Conservation (phyloP, 805 yeast genomes). For the Candida suzukii region DNA sequence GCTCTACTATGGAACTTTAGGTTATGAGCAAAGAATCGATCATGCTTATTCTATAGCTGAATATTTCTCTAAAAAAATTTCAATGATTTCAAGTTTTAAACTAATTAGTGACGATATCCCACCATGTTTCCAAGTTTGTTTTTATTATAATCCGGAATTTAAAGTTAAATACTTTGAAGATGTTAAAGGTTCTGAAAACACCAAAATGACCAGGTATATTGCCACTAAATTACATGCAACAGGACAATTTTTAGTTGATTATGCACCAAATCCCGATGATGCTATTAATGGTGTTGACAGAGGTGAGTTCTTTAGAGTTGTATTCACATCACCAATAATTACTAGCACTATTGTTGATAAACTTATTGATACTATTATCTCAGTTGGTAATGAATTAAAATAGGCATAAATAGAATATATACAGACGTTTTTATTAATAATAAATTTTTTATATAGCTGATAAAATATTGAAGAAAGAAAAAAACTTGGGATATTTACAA, state of each 20-base stretch:
- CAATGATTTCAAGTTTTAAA: conserved; percentile 35
- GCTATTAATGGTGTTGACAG: conserved; percentile 30
- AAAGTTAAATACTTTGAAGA: conserved; percentile 11
- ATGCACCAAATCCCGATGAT: conserved; percentile 58
- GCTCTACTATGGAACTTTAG: conserved; percentile 69
- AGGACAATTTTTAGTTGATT: conserved; percentile 72
- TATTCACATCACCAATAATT: conserved; percentile 65
- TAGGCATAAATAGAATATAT: background rate
- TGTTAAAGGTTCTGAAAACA: conserved; percentile 31
- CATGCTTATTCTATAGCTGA: conserved; percentile 63
- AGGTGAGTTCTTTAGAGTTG: conserved; percentile 83
- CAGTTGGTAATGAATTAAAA: conserved; percentile 21
- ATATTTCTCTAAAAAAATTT: conserved; percentile 48
- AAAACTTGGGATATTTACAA: no score
- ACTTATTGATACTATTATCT: conserved; percentile 31
- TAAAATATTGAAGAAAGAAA: no score
- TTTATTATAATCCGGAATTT: conserved; percentile 50
- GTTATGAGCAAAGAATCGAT: conserved; percentile 60
- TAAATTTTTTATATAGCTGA: no score
- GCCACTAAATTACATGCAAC: conserved; percentile 50
- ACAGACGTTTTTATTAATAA: background rate
- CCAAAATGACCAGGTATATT: conserved; percentile 53
- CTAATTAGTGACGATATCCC: conserved; percentile 54
- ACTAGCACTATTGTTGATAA: conserved; percentile 37
- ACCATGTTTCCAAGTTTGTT: conserved; percentile 79